A percentile compares a stretch with the other conserved stretches of the same genome.
Conservation (phyloP, 805 yeast species). For the Ogataea pini region DNA sequence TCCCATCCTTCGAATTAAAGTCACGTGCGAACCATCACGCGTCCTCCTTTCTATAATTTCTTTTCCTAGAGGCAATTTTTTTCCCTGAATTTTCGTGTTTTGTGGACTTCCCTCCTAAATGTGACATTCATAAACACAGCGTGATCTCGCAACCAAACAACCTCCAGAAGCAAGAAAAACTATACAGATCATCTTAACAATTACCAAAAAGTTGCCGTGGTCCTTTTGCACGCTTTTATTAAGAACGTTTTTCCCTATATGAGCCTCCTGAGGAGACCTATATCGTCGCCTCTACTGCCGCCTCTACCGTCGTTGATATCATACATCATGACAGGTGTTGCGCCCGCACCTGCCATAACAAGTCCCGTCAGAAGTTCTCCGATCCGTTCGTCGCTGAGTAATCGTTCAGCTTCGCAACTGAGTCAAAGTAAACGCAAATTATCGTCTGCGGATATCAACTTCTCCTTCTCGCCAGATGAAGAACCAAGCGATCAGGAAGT, state of each 20-base stretch:
- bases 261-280: constrained; percentile 4
- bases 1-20: too few relatives aligned
- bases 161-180: background rate
- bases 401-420: constrained; percentile 1
- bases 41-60: background rate
- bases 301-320: background rate
- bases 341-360: constrained; percentile 4
- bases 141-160: background rate
- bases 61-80: background rate
- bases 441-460: constrained; percentile 19
- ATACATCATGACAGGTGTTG: constrained; percentile 6
- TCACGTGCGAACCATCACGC: too few relatives aligned
- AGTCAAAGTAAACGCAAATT: constrained; percentile 11
- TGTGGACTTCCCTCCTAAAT: background rate
- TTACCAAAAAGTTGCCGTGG: background rate
- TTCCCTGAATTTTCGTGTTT: constrained; percentile 5
- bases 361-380: constrained; percentile 6
- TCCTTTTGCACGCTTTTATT: background rate
- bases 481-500: constrained; percentile 7
- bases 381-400: constrained; percentile 3
- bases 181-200: background rate
- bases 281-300: background rate
- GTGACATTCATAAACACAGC: background rate
- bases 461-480: constrained; percentile 18
- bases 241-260: background rate